These are phyloP conservation scores for Fragaria vesca DNA, from an alignment of 306 rosid genomes.

Conservation along the genomic window DNA sequence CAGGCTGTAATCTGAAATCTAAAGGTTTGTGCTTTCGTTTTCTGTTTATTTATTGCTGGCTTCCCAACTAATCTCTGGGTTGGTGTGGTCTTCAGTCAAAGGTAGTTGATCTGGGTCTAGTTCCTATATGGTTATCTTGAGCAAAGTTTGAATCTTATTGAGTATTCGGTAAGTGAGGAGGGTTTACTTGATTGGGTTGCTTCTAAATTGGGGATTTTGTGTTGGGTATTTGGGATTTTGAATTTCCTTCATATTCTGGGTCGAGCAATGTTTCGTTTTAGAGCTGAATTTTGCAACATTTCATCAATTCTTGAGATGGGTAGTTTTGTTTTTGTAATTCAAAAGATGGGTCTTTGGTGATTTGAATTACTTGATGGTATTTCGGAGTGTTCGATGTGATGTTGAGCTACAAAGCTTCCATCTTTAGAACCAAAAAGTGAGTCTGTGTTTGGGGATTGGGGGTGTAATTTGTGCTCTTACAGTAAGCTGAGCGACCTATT, in stretches of 20 bases:
- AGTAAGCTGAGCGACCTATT: conserved; percentile 11
- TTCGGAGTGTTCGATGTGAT: conserved; percentile 18
- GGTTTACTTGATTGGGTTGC: conserved; percentile 38
- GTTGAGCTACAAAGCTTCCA: conserved; percentile 15
- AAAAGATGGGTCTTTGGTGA: conserved; percentile 23
- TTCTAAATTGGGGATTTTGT: conserved; percentile 19
- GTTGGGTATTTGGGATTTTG: conserved; percentile 25
- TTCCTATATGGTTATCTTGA: conserved; percentile 12
- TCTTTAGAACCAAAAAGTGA: neutral
- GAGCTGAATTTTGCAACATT: conserved; percentile 11
- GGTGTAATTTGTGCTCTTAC: conserved; percentile 1
- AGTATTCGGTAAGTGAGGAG: conserved; percentile 11
- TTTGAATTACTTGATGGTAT: conserved; percentile 8
- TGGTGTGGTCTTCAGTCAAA: conserved; percentile 42
- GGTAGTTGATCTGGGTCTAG: conserved; percentile 48
- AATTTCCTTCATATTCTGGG: conserved; percentile 4
- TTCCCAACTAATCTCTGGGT: conserved; percentile 27
- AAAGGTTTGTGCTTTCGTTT: conserved; percentile 30
- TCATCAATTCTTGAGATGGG: conserved; percentile 8
- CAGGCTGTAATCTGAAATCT: conserved; percentile 28
- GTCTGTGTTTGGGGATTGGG: conserved; percentile 7
- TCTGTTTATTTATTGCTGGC: conserved; percentile 25
- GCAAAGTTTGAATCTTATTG: neutral
- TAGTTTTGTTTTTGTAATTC: conserved; percentile 22
- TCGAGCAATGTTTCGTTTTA: conserved; percentile 51